Conservation (phyloP, 108 stramenopile species). For the Cyclostephanos tholiformis region DNA sequence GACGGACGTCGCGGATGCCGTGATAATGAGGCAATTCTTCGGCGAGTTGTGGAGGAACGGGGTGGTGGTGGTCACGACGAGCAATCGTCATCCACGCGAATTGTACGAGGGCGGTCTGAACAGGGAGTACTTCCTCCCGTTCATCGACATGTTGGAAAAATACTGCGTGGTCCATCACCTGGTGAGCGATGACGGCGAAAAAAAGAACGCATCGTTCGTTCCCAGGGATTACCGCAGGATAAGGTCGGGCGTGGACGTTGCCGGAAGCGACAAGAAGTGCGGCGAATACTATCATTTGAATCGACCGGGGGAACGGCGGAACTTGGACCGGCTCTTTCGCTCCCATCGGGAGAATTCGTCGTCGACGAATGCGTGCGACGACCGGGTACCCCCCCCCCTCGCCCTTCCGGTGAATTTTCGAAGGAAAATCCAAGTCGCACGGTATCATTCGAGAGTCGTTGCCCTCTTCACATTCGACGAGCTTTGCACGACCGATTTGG, state of each 20-base stretch:
- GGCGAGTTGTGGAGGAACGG: slow-evolving; percentile 64
- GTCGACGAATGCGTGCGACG: slow-evolving; percentile 28
- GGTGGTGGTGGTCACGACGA: slow-evolving; percentile 92
- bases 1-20: slow-evolving; percentile 96
- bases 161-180: slow-evolving; percentile 81
- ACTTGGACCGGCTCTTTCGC: slow-evolving; percentile 37
- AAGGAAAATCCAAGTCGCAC: slow-evolving; percentile 48
- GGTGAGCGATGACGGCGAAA: slow-evolving; percentile 44
- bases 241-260: slow-evolving; percentile 26
- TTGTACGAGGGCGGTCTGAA: slow-evolving; percentile 97
- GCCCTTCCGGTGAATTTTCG: slow-evolving; percentile 49
- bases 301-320: slow-evolving; percentile 1
- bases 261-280: slow-evolving; percentile 4
- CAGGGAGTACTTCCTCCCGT: slow-evolving; percentile 94
- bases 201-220: no score
- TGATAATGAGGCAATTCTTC: slow-evolving; percentile 86
- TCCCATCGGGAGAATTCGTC: slow-evolving; percentile 9
- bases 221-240: slow-evolving; percentile 39
- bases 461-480: slow-evolving; percentile 88
- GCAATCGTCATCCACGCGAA: slow-evolving; percentile 90
- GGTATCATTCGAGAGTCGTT: slow-evolving; percentile 40
- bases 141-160: slow-evolving; percentile 81
- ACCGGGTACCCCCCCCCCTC: slow-evolving; percentile 21
- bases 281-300: slow-evolving; percentile 39
- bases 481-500: slow-evolving; percentile 87